Percentiles rank a stretch among this genome's conserved stretches.
Evolutionary conservation across 2,329 filamentous ascomycete genomes (phyloP).

Genomic region (Bipolaris bicolor): DNA sequence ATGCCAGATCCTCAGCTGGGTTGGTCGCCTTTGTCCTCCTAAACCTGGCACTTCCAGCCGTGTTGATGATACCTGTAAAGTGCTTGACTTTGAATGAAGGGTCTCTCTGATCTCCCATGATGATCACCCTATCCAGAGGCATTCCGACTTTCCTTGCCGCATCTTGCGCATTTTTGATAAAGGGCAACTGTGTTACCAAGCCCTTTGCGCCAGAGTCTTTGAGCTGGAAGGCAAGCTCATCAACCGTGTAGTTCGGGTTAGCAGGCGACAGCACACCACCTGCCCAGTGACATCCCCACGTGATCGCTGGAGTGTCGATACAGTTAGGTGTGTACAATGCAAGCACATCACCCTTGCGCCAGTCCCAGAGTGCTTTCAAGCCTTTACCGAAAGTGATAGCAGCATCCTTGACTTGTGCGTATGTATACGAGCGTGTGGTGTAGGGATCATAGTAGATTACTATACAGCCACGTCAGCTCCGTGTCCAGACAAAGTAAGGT

Average conservation of each 20-base stretch:
- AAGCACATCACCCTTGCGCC: slow-evolving; percentile 83
- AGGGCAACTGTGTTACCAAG: slow-evolving; percentile 73
- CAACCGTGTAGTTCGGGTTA: slow-evolving; percentile 83
- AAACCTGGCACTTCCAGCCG: slow-evolving; percentile 64
- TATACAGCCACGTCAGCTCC: slow-evolving; percentile 46
- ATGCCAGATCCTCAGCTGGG: slow-evolving; percentile 75
- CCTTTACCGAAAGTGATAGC: slow-evolving; percentile 81
- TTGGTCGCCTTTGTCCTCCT: slow-evolving; percentile 65
- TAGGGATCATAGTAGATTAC: slow-evolving; percentile 80
- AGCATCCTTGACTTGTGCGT: slow-evolving; percentile 66
- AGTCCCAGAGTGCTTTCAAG: slow-evolving; percentile 74
- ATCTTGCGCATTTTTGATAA: slow-evolving; percentile 67
- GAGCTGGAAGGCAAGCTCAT: slow-evolving; percentile 85
- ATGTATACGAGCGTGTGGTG: slow-evolving; percentile 73
- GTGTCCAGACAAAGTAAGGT: not conserved
- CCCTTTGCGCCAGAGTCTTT: slow-evolving; percentile 77
- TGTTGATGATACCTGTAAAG: slow-evolving; percentile 72
- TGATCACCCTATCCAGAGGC: slow-evolving; percentile 71
- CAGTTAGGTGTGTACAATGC: slow-evolving; percentile 80
- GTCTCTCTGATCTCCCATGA: slow-evolving; percentile 75
- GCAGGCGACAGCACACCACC: slow-evolving; percentile 83
- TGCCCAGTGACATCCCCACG: slow-evolving; percentile 82
- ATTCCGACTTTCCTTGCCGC: slow-evolving; percentile 76
- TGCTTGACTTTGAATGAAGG: slow-evolving; percentile 67
- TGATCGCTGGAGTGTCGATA: slow-evolving; percentile 79